phyloP scores from a whole-genome alignment of 345 rosid species.

The Tarenaya hassleriana region DNA sequence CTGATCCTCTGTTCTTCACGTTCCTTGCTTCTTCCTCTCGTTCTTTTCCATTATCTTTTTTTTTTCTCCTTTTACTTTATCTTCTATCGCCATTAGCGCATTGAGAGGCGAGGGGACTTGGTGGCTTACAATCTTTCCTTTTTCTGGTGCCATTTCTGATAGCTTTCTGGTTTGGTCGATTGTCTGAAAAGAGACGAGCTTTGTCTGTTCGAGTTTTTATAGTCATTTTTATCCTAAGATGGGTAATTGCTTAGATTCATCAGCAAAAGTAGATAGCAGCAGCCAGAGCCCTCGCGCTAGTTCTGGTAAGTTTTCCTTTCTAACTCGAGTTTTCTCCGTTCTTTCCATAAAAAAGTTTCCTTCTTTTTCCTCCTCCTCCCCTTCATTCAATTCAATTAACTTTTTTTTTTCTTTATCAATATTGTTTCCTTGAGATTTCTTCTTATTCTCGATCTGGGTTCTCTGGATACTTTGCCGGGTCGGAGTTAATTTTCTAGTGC shows the following conservation, averaged over 20 bases:
- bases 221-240: conserved; percentile 24
- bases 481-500: not conserved
- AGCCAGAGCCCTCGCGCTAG: conserved; percentile 42
- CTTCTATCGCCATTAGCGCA: too few relatives aligned
- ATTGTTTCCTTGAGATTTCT: conserved; percentile 2
- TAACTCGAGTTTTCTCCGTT: not conserved
- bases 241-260: conserved; percentile 74
- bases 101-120: too few relatives aligned
- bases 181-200: conserved; percentile 12
- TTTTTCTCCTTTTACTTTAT: not conserved
- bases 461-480: not conserved
- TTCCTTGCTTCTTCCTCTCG: not conserved
- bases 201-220: conserved; percentile 10
- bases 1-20: not conserved
- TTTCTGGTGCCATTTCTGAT: conserved; percentile 10
- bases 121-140: not conserved
- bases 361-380: too few relatives aligned
- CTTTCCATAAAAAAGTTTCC: too few relatives aligned
- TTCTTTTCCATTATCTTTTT: not conserved
- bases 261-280: conserved; percentile 55
- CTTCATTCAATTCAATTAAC: too few relatives aligned
- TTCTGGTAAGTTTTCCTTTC: conserved; percentile 43
- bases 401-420: conserved; percentile 4
- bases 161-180: too few relatives aligned
- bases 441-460: not conserved